Percentiles rank a stretch among this genome's conserved stretches.
Conservation (phyloP, 2,329 filamentous ascomycete genomes). For the Hirsutella thompsonii region DNA sequence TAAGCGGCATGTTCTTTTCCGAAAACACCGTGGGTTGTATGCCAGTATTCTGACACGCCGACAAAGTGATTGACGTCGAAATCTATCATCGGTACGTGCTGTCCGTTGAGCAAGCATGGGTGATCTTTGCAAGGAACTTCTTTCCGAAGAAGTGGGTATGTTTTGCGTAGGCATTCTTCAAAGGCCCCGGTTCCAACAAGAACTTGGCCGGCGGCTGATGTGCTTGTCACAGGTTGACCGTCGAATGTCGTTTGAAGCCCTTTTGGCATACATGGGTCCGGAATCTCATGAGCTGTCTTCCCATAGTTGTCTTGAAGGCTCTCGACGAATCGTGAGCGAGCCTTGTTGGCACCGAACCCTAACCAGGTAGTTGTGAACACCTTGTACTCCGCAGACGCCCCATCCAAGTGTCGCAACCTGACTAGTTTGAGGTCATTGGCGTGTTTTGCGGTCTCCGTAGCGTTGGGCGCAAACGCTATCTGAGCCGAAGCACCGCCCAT, state of each 20-base stretch:
- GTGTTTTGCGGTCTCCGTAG: conserved; percentile 80
- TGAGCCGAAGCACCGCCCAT: conserved; percentile 98
- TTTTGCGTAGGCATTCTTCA: conserved; percentile 67
- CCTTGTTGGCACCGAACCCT: conserved; percentile 93
- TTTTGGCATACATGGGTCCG: conserved; percentile 80
- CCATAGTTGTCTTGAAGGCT: conserved; percentile 55
- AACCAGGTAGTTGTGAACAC: conserved; percentile 97
- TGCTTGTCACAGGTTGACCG: conserved; percentile 40
- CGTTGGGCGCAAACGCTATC: conserved; percentile 93
- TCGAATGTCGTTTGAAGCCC: conserved; percentile 62
- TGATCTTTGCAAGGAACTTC: conserved; percentile 70
- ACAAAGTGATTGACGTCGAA: conserved; percentile 97
- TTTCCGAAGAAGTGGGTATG: conserved; percentile 80
- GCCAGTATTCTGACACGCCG: conserved; percentile 97
- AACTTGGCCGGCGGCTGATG: conserved; percentile 27
- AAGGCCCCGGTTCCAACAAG: conserved; percentile 80
- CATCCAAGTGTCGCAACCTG: conserved; percentile 72
- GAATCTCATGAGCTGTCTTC: conserved; percentile 50
- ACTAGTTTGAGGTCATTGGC: conserved; percentile 79
- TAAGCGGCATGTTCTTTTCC: conserved; percentile 69
- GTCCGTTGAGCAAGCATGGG: conserved; percentile 81
- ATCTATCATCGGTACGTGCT: conserved; percentile 89
- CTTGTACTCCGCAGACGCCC: conserved; percentile 63
- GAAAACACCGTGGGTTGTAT: conserved; percentile 93
- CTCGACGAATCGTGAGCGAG: conserved; percentile 73